Conservation (phyloP, 345 rosid species). For the Theobroma cacao region DNA sequence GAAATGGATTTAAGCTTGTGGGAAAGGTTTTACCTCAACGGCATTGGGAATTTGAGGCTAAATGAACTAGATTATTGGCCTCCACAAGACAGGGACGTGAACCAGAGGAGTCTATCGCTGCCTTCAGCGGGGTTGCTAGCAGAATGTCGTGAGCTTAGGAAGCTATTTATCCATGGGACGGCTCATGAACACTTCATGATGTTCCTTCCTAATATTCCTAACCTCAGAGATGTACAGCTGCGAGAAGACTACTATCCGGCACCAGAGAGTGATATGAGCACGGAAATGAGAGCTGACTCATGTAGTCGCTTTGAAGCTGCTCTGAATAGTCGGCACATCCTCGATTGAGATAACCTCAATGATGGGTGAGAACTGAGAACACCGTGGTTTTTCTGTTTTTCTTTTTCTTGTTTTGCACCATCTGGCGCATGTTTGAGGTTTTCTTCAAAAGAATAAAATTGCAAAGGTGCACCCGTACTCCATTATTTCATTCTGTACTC, state of each 20-base stretch:
- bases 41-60: constrained; percentile 56
- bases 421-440: background rate
- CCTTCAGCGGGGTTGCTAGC: constrained; percentile 70
- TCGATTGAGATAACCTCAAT: constrained; percentile 36
- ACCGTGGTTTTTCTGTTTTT: background rate
- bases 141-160: constrained; percentile 59
- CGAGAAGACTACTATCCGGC: constrained; percentile 94
- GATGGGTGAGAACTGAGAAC: background rate
- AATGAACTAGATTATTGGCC: constrained; percentile 88
- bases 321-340: constrained; percentile 52
- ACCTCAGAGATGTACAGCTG: constrained; percentile 82
- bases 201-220: constrained; percentile 51
- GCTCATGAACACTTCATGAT: constrained; percentile 91
- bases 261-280: constrained; percentile 82
- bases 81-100: constrained; percentile 83
- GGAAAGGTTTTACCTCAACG: constrained; percentile 83
- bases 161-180: constrained; percentile 91
- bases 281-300: constrained; percentile 84
- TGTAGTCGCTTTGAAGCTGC: constrained; percentile 86
- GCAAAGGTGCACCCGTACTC: no score
- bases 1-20: constrained; percentile 86
- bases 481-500: no score
- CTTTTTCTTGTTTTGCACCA: background rate
- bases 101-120: constrained; percentile 75
- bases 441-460: background rate